A percentile compares a stretch with the other conserved stretches of the same genome.
Conservation (phyloP, 2,329 filamentous ascomycete species). For the Exophiala sideris region DNA sequence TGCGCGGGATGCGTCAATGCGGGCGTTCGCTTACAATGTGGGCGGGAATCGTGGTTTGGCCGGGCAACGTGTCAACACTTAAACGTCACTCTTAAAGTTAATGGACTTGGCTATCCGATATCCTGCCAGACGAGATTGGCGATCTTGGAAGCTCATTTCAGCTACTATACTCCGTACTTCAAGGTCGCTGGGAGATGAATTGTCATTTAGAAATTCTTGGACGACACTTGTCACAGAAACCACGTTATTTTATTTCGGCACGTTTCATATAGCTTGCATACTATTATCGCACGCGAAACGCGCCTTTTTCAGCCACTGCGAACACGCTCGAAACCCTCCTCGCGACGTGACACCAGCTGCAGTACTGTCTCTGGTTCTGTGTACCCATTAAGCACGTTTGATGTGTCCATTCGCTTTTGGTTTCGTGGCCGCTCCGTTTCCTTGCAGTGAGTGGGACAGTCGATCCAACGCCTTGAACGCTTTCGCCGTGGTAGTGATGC, state of each 20-base stretch:
- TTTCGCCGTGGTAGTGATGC: conserved; percentile 34
- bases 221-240: no score
- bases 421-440: conserved; percentile 29
- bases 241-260: no score
- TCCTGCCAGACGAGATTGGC: no score
- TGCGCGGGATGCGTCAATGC: background rate
- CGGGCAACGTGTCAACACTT: background rate
- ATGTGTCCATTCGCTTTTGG: conserved; percentile 20
- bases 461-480: conserved; percentile 37
- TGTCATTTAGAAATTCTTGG: no score
- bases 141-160: background rate
- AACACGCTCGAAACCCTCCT: background rate
- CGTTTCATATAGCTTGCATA: background rate
- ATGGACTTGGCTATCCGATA: background rate
- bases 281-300: background rate
- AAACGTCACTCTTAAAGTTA: background rate
- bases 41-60: background rate
- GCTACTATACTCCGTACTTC: background rate
- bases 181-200: no score
- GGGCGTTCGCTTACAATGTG: background rate
- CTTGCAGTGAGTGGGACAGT: conserved; percentile 27
- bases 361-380: background rate
- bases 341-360: background rate
- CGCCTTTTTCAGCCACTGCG: background rate
- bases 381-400: conserved; percentile 12